Percentiles rank a stretch among this genome's conserved stretches.
These are phyloP conservation scores for Babesia gibsoni DNA, from an alignment of 169 alveolate species.

Conservation along the genomic window DNA sequence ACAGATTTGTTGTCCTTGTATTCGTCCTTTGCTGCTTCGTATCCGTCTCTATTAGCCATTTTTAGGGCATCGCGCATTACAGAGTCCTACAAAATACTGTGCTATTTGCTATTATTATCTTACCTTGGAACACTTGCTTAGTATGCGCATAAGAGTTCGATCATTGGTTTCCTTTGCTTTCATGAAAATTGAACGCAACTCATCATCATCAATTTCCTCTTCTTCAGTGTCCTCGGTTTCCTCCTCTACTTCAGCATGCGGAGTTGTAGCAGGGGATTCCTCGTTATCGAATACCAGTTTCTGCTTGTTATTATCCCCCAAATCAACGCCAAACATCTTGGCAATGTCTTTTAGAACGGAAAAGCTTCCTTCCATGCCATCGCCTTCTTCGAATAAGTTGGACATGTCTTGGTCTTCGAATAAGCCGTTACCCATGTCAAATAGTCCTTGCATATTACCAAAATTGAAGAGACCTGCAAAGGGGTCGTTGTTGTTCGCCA, in stretches of 20 bases:
- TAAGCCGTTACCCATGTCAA: neutral
- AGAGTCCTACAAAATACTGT: constrained; percentile 19
- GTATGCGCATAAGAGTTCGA: constrained; percentile 3
- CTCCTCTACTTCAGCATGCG: neutral
- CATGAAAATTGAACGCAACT: constrained; percentile 9
- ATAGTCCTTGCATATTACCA: neutral
- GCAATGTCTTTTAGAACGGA: constrained; percentile 55
- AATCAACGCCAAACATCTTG: constrained; percentile 43
- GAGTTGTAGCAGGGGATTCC: neutral
- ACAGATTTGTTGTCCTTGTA: constrained; percentile 12
- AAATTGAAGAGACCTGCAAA: neutral
- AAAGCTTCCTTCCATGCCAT: constrained; percentile 15
- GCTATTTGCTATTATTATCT: neutral
- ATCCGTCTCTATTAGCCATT: constrained; percentile 32
- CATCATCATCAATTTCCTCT: constrained; percentile 13
- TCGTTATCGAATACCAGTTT: constrained; percentile 10
- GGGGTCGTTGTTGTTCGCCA: neutral
- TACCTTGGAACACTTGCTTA: constrained; percentile 44
- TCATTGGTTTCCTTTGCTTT: constrained; percentile 28
- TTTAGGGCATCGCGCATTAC: constrained; percentile 23
- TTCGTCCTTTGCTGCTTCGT: constrained; percentile 32
- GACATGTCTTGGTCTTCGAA: constrained; percentile 1
- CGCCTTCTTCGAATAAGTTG: constrained; percentile 8
- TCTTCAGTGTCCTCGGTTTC: neutral
- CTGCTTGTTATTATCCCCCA: neutral